Evolutionary conservation across 1,139 yeast species (phyloP).

Genomic region (Magnusiomyces starmeri): DNA sequence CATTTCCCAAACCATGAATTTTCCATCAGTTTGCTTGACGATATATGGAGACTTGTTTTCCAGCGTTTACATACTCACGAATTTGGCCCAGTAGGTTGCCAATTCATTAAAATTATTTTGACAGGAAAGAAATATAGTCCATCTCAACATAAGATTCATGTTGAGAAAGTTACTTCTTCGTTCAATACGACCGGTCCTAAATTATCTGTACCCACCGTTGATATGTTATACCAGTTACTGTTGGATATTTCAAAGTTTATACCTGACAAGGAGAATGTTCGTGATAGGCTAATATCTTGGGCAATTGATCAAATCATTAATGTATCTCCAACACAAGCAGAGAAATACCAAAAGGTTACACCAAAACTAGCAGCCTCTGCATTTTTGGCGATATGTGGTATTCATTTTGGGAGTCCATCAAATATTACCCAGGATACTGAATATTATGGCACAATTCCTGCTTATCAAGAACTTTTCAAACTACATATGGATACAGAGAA

Average conservation of each 20-base stretch:
- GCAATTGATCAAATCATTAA: neutral
- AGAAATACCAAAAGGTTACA: neutral
- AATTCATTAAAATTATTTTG: neutral
- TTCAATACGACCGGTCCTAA: constrained; percentile 3
- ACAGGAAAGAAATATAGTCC: neutral
- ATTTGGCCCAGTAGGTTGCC: constrained; percentile 4
- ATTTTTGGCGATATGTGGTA: constrained; percentile 1
- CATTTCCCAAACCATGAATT: neutral
- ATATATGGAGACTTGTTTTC: neutral
- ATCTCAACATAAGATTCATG: neutral
- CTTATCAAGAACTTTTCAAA: neutral
- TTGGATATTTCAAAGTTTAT: neutral
- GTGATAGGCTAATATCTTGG: neutral
- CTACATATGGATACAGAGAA: neutral
- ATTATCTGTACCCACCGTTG: neutral
- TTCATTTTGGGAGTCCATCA: neutral
- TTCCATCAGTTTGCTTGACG: neutral
- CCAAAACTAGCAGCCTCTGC: neutral
- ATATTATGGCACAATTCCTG: neutral
- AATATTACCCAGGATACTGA: neutral
- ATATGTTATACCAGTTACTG: neutral
- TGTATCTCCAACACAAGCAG: neutral
- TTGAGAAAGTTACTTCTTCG: constrained; percentile 2
- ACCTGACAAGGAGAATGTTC: neutral
- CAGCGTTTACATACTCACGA: constrained; percentile 5